Conservation (phyloP, 2,329 filamentous ascomycete species). For the Stachybotrys elegans region DNA sequence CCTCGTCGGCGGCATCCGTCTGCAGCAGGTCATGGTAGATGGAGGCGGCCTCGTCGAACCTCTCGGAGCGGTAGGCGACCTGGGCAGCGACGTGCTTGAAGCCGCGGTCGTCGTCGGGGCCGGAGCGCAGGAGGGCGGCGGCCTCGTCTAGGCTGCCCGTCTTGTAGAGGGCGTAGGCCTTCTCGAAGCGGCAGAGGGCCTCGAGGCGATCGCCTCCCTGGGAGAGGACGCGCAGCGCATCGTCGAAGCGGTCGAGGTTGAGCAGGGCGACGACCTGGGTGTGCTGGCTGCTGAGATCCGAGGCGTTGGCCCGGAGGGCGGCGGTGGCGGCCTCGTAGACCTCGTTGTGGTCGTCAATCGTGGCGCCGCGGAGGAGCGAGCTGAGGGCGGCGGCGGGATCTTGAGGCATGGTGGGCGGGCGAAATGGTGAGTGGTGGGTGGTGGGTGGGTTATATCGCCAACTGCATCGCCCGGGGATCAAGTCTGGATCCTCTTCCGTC, state of each 20-base stretch:
- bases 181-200: conserved; percentile 59
- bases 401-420: conserved; percentile 30
- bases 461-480: conserved; percentile 14
- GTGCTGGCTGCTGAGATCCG: conserved; percentile 55
- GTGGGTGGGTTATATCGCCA: not conserved
- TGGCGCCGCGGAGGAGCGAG: conserved; percentile 48
- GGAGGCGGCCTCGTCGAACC: conserved; percentile 60
- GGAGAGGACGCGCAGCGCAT: conserved; percentile 65
- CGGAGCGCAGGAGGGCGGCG: conserved; percentile 35
- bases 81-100: conserved; percentile 56
- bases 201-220: conserved; percentile 58
- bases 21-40: conserved; percentile 57
- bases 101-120: conserved; percentile 24
- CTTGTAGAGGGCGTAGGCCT: conserved; percentile 82
- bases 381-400: conserved; percentile 46
- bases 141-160: conserved; percentile 64
- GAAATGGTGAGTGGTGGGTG: too few relatives aligned
- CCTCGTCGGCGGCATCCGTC: conserved; percentile 51
- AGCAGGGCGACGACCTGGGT: conserved; percentile 48
- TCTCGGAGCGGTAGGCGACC: conserved; percentile 68
- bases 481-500: too few relatives aligned
- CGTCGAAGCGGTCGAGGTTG: conserved; percentile 52
- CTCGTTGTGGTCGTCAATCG: conserved; percentile 68
- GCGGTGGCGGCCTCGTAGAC: conserved; percentile 53
- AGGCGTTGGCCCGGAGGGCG: conserved; percentile 12